Base-by-base conservation (phyloP, 2,329 filamentous ascomycete species). In the Zasmidium citrigriseum region DNA sequence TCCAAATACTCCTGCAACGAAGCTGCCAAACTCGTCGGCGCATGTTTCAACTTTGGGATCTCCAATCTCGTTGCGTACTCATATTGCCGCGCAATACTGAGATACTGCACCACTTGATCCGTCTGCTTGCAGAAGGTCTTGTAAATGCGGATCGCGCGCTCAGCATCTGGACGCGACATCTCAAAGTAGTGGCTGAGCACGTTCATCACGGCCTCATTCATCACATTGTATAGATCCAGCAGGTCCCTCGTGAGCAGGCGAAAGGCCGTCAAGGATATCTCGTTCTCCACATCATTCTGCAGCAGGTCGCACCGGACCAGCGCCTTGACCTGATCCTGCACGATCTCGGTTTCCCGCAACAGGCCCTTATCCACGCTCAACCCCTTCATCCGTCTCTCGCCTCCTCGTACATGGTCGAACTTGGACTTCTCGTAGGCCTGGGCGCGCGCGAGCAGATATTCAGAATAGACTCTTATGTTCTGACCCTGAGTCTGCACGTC, bases 121-220 rank as follows among this genome's bases (percentile, higher is more conserved):
- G 95, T 99, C 74, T 96, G 93, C 68, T 86, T 89, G 16, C 91
- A 91, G 70, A 99, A 99, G 16, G 83, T 89, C 72, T 93, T 90
- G 77, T 99, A 99, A 61, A 99, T 93, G 60, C 87, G 84, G 77
- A 99, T 86, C 57, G 95, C 92, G 63, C 93, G 86, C 74, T 97
- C 91, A 59, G 95, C 96, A 75, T 99, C 95, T 23, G 90, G 83
- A 70, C 90, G 91, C 52, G 95, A 97, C 89, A 99, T 93, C 78
- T 99, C 95, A 69, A 99, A 99, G 76, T 98, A 99, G 75, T 96
- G 91, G 68, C 93, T 91, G 57, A 99, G 80, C 59, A 99, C 91
- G 75, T 96, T 97, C 77, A 99, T 99, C 72, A 96, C 90, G 50
- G 91, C 95, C 76, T 97, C 92, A 72, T 99, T 99, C 77, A 97